Conservation (phyloP, 1,139 yeast species). For the Yamadazyma taylorii region DNA sequence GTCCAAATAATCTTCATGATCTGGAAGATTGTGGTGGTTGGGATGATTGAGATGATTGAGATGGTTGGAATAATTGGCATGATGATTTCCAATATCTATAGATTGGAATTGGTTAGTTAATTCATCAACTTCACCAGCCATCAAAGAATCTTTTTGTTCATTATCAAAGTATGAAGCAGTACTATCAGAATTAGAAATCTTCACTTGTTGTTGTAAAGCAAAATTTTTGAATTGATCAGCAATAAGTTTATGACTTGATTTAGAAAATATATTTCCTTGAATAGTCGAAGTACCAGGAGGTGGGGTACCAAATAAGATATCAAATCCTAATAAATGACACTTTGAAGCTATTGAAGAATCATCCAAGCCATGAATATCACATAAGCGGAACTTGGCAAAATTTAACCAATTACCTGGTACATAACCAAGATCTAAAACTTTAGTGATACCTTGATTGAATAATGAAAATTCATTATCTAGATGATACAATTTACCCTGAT, state of each 20-base stretch:
- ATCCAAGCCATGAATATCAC: conserved; percentile 26
- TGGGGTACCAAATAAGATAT: conserved; percentile 74
- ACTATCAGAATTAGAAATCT: conserved; percentile 1
- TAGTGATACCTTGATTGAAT: conserved; percentile 26
- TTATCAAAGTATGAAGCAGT: conserved; percentile 25
- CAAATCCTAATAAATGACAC: conserved; percentile 82
- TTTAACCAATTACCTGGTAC: conserved; percentile 98
- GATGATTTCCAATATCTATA: not conserved
- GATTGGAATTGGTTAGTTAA: conserved; percentile 7
- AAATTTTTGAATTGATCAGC: conserved; percentile 53
- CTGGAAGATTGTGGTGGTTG: too few species aligned
- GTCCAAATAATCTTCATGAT: conserved; percentile 14
- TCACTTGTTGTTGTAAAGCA: conserved; percentile 20
- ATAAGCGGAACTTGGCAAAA: conserved; percentile 50
- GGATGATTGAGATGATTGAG: too few species aligned
- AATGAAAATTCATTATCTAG: conserved; percentile 31
- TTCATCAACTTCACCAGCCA: conserved; percentile 21
- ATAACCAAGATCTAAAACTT: conserved; percentile 58
- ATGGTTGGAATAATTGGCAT: too few species aligned
- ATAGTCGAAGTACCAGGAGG: conserved; percentile 77
- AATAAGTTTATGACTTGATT: conserved; percentile 61
- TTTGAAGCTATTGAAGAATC: conserved; percentile 53
- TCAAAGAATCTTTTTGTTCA: conserved; percentile 25
- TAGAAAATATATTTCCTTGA: conserved; percentile 83
- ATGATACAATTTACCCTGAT: conserved; percentile 27